Base-by-base conservation (phyloP, 805 yeast species). In the Schizosaccharomyces cryophilus region DNA sequence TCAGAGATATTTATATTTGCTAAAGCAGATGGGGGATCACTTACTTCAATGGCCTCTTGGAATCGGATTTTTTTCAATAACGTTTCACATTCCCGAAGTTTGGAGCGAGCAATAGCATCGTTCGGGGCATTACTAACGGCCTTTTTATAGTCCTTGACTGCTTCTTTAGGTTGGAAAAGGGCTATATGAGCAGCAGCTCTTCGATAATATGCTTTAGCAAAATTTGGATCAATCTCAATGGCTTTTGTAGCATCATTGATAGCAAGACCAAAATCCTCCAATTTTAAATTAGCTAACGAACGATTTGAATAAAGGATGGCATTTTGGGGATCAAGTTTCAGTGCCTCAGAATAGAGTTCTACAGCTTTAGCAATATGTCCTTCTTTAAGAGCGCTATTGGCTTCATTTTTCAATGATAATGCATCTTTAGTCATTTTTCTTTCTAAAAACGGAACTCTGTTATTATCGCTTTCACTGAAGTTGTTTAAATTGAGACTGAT, bases 261-360 rank as follows among this genome's bases (percentile, higher is more conserved):
- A 0, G 96, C 95, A 61, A 80, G 75, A 3, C 96, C 97, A 69
- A 84, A 89, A 66, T 83, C 83, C 69, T 90, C 98, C 62, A 82
- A 70, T 67, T 87, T 86, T 68, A 90, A 80, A 66, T 88, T 83
- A 0, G 87, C 95, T 69, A 61, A 42, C n/a, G 98, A 97, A 69
- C 98, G 81, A 73, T 93, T 93, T 29, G 97, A 86, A 65, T 80
- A 80, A 71, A 83, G 90, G 19, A 93, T 85, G n/a, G 89, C 90
- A 69, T 87, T 88, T 19, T 76, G 71, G 62, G 88, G 81, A 65
- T 82, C 77, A 63, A 83, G 72, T 21, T 74, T 80, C 66, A 93
- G 81, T 9, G 97, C 97, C 62, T 80, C 81, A 5, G 95, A 78
- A 72, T 93, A 93, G 66, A 82, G 80, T 42, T 77, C 78, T 61